Evolutionary conservation across 257 asterid species (phyloP), one percentile per base, ranked within the genome.

Genomic region (Ligustrum vulgare): DNA sequence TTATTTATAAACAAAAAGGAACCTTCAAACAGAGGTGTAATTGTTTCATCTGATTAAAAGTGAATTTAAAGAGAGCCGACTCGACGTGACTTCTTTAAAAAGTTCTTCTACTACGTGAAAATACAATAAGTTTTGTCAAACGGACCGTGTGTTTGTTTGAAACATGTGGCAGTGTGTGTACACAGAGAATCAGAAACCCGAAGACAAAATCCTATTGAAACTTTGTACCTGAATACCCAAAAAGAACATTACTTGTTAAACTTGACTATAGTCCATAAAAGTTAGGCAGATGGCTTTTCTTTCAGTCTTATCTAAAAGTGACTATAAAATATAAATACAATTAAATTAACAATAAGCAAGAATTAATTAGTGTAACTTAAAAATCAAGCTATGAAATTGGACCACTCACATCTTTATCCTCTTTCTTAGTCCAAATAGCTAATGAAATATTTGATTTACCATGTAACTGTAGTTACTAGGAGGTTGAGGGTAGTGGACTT

Each of bases 381-480:
- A 88, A 84, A 86, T 93, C 93, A 82, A 81, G 80, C 78, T 90
- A 67, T 92, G 93, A 90, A 89, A 84, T 70, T 84, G 96, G 82
- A 88, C 82, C 82, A 22, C 85, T 85, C 87, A 86, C 80, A 83
- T 82, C 82, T 83, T 62, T 66, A 64, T 69, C 54, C 84, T 80
- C 73, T 62, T 34, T 68, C 35, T 60, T 72, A 31, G 22, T 54
- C 20, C 34, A 69, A 25, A 33, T n/a, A 43, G 60, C 37, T 8
- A 10, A 36, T 56, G 34, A 54, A 22, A 35, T 72, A 77, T 63
- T 67, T 56, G 58, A 80, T 75, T 79, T 85, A 93, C 97, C 98
- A 83, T 87, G 86, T 87, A 95, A 84, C 83, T 43, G 18, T 43
- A 79, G 63, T 82, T 80, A 74, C 74, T 78, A 73, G 82, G 58